A percentile compares a stretch with the other conserved stretches of the same genome.
Conservation (phyloP, 1,284 basidiomycete genomes). For the Pseudozyma hubeiensis region DNA sequence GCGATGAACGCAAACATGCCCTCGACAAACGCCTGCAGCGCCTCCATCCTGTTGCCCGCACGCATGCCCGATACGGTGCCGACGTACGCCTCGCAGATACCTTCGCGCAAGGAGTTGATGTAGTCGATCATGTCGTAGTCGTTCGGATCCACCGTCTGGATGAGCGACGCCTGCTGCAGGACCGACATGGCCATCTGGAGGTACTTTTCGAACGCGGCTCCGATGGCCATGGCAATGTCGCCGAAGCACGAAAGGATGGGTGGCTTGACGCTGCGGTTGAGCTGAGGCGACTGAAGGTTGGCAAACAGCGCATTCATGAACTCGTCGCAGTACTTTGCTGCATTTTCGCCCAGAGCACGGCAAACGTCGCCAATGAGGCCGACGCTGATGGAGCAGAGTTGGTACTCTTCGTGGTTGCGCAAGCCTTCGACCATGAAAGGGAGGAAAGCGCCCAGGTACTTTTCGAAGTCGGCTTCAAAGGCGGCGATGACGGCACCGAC, state of each 20-base stretch:
- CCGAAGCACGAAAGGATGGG: constrained; percentile 94
- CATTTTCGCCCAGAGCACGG: constrained; percentile 86
- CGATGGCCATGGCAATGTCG: constrained; percentile 94
- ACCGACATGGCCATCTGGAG: constrained; percentile 90
- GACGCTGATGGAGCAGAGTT: constrained; percentile 93
- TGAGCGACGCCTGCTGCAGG: constrained; percentile 86
- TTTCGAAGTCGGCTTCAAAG: constrained; percentile 84
- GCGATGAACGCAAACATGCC: constrained; percentile 85
- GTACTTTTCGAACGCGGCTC: constrained; percentile 85
- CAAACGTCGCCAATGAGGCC: constrained; percentile 96
- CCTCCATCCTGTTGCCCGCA: constrained; percentile 78
- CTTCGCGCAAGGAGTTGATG: constrained; percentile 88
- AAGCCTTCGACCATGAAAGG: constrained; percentile 91
- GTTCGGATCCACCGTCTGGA: constrained; percentile 65
- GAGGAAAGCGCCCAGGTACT: constrained; percentile 90
- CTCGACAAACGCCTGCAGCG: constrained; percentile 81
- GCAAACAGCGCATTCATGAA: constrained; percentile 93
- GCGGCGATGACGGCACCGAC: constrained; percentile 81
- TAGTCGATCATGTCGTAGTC: constrained; percentile 94
- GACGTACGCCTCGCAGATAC: constrained; percentile 95
- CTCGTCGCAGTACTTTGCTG: constrained; percentile 82
- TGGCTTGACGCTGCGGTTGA: constrained; percentile 96
- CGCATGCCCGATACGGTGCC: constrained; percentile 92
- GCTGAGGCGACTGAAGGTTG: constrained; percentile 88
- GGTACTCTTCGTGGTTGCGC: constrained; percentile 91